Percentiles rank a stretch among this genome's conserved stretches.
Evolutionary conservation across 164 flowering plant genomes (phyloP).

Genomic region (Annona cherimola): DNA sequence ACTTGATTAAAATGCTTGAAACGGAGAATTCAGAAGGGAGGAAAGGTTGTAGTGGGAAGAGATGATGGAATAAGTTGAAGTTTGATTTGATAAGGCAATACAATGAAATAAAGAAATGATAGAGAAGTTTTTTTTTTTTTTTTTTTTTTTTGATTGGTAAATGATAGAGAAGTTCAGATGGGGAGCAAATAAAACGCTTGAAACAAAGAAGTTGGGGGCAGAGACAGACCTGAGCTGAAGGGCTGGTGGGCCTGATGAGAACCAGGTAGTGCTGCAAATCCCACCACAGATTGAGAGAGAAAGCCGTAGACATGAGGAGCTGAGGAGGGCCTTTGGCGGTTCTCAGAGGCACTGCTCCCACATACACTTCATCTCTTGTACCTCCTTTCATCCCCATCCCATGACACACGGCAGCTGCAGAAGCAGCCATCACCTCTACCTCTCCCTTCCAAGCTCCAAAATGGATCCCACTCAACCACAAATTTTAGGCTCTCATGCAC

Average conservation of each 20-base stretch:
- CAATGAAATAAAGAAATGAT: background rate
- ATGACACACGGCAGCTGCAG: background rate
- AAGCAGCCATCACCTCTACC: background rate
- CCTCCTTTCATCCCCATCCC: background rate
- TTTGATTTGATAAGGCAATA: background rate
- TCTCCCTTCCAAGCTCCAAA: background rate
- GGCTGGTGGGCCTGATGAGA: constrained; percentile 45
- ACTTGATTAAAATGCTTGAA: background rate
- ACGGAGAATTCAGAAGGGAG: too few species aligned
- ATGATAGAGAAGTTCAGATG: background rate
- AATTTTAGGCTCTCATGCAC: too few species aligned
- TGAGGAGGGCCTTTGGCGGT: constrained; percentile 71
- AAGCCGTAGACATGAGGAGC: constrained; percentile 55
- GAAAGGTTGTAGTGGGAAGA: background rate
- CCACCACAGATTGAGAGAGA: constrained; percentile 62
- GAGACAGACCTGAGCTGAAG: constrained; percentile 28
- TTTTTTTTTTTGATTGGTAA: too few species aligned
- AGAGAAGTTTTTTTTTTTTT: too few species aligned
- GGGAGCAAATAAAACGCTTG: background rate
- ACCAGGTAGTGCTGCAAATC: constrained; percentile 81
- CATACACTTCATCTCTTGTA: constrained; percentile 46
- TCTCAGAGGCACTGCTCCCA: constrained; percentile 60
- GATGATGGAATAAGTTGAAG: background rate
- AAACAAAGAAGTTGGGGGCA: background rate
- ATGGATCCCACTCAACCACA: too few species aligned